Base-by-base conservation (phyloP, 2,329 filamentous ascomycete species). In the Stylonectria norvegica region DNA sequence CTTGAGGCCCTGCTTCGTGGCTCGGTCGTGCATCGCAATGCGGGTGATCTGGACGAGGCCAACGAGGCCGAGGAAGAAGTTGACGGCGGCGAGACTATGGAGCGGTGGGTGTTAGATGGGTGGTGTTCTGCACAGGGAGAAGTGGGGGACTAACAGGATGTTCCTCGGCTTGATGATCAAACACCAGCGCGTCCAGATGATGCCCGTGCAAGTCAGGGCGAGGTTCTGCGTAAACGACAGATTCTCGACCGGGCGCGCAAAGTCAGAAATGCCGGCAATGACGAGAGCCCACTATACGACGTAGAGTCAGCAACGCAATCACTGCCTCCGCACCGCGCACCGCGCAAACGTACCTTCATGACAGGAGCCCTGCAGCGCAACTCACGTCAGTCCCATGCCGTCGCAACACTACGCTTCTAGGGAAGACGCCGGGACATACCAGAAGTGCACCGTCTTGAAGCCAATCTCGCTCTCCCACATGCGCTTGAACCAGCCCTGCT, bases 171-270 rank as follows among this genome's bases (percentile, higher is more conserved):
- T 89, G 71, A 98, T 98, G 67, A 98, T 86, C 63, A 97, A 77
- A 76, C 93, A 98, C 93, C 93, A 98, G 54, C 93, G 81, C 32
- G 93, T 98, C 93, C 93, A 98, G 77, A 98, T 98, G 52, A 86
- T 70, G 53, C 93, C 93, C 8, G 93, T 98, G 57, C 83, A 83
- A 62, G 88, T 93, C 55, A 98, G 79, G 44, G 93, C 91, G 36
- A 75, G 75, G 72, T 97, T 98, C 71, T 96, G 90, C 20, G 87
- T 93, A 48, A 96, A 73, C 28, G 90, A 96, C 55, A 98, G 87
- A 67, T 89, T 89, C 67, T 94, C 87, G 49, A 86, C 89, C 20
- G 93, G 93, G 55, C 93, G 89, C 48, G 83, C 78, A 65, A 98
- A 86, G 73, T 98, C 93, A 57, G 88, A 84, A 63, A 95, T 79